A percentile compares a stretch with the other conserved stretches of the same genome.
Conservation (phyloP, 2,329 filamentous ascomycete genomes). For the Alternaria burnsii region DNA sequence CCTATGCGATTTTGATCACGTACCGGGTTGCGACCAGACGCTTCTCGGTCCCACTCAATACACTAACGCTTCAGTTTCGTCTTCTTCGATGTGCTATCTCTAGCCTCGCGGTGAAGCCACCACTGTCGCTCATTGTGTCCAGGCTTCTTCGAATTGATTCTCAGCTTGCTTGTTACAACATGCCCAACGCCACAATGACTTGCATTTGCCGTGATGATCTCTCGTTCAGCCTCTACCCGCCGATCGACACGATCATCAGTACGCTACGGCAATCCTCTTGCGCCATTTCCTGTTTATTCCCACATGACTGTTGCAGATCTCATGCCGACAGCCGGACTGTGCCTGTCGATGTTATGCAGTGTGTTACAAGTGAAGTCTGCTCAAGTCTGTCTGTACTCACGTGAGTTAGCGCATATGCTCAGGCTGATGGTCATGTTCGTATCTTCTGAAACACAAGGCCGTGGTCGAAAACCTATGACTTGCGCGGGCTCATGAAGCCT, state of each 20-base stretch:
- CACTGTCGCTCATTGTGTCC: neutral
- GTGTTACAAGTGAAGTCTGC: neutral
- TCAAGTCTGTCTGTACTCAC: neutral
- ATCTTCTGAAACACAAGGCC: neutral
- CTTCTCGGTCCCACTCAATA: neutral
- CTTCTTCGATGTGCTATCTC: neutral
- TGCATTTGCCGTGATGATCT: neutral
- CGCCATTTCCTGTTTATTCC: neutral
- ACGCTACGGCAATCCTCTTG: constrained; percentile 9
- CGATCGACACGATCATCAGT: constrained; percentile 22
- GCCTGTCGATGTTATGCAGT: neutral
- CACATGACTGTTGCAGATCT: neutral
- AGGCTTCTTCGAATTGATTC: neutral
- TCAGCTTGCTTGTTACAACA: neutral
- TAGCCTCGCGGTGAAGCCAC: neutral
- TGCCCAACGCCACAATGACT: constrained; percentile 4
- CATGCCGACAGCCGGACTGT: neutral
- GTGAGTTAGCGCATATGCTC: neutral
- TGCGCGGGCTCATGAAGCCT: neutral
- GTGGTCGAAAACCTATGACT: neutral
- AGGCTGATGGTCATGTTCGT: neutral
- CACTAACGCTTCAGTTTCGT: neutral
- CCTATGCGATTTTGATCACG: neutral
- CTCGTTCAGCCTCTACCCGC: constrained; percentile 7
- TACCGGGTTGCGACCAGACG: neutral